Percentiles rank a stretch among this genome's conserved stretches.
phyloP scores from a whole-genome alignment of 75 land plant species.

The Selaginella moellendorffii region DNA sequence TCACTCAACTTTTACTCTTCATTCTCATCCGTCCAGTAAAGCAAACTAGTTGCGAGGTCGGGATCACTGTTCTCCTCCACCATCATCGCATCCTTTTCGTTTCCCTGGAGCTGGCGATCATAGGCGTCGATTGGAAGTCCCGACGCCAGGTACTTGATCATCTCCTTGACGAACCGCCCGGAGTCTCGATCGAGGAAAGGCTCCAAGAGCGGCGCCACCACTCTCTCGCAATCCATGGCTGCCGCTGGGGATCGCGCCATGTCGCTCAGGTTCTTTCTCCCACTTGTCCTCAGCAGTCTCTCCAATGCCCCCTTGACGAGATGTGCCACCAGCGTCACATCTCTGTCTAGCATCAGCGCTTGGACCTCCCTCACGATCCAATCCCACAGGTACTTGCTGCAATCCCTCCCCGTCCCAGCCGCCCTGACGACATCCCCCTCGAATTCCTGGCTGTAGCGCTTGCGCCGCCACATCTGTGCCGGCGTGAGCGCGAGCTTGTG shows the following conservation, averaged over 20 bases:
- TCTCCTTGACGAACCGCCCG: background rate
- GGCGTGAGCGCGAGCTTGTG: background rate
- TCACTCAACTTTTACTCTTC: no score
- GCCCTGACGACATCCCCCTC: background rate
- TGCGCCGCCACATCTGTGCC: background rate
- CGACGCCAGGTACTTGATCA: background rate
- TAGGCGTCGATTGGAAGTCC: background rate
- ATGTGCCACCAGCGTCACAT: background rate
- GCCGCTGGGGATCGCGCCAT: background rate
- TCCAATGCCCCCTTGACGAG: background rate
- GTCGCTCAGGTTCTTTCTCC: background rate
- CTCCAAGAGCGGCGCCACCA: background rate
- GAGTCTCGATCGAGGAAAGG: background rate
- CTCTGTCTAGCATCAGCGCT: background rate
- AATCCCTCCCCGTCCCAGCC: background rate
- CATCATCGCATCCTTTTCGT: background rate
- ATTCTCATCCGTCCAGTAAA: no score
- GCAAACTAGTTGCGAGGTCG: no score
- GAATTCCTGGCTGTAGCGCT: background rate
- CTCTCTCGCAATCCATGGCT: background rate
- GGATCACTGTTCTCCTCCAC: no score
- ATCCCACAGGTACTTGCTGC: background rate
- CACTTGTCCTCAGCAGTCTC: background rate
- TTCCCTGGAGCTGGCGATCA: background rate
- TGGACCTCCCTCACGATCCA: background rate